Evolutionary conservation across 345 rosid species (phyloP), one percentile per base, ranked within the genome.

Genomic region (Arabis alpina): DNA sequence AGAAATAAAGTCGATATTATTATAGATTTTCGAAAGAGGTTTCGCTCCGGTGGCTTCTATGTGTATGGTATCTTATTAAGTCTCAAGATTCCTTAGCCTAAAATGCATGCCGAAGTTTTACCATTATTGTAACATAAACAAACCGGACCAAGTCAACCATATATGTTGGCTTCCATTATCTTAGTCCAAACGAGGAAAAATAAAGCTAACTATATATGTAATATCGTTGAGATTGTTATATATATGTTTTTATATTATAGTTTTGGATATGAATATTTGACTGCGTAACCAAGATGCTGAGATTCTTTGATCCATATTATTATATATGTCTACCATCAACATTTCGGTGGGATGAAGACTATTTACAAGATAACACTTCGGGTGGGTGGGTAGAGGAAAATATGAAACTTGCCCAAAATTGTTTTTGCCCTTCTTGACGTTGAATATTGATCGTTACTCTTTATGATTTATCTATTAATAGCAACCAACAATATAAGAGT

Each of bases 61-160:
- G 69, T 72, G 76, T 73, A 64, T 10, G 70, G 71, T 73, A 55
- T 47, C 65, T 56, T 36, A 73, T 56, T 36, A 73, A 65, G 54
- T 73, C 64, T 49, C 32, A 65, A 66, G 54, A 66, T 66, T 25
- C 73, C 25, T 41, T 49, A 28, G 59, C 64, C 41, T 16, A 5
- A 44, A 70, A 53, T 60, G 19, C 59, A 70, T 28, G 24, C 51
- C 19, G 52, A 14, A 45, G 70, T 40, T 32, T 71, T 34, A 11
- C 25, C 4, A 23, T 49, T 28, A 27, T 12, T 3, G 27, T 28
- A 43, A 34, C 32, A 44, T 34, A 62, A 37, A 14, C 11, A 2
- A 64, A 40, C 54, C 62, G 42, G 16, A 53, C 70, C 56, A 54
- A 56, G 77, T 73, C 77, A 65, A 65, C 54, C 37, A 65, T 56